These are phyloP conservation scores for Wickerhamiella qilinensis DNA, from an alignment of 805 yeast genomes.

Conservation along the genomic window DNA sequence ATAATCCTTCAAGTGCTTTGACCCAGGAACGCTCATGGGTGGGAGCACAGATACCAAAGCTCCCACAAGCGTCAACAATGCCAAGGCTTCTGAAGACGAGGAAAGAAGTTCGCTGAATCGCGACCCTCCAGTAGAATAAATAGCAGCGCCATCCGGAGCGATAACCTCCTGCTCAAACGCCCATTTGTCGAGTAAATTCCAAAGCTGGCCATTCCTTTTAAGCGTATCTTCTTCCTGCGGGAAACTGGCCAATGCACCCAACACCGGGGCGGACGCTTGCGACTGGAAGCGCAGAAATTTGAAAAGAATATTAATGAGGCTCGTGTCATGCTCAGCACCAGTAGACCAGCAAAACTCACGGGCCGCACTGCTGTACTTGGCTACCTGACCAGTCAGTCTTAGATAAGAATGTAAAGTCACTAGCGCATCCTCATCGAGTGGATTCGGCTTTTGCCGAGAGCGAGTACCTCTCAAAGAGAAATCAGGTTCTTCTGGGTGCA, in stretches of 20 bases:
- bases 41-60: slow-evolving; percentile 17
- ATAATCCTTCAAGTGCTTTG: slow-evolving; percentile 24
- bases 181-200: slow-evolving; percentile 62
- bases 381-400: slow-evolving; percentile 42
- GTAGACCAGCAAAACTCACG: slow-evolving; percentile 17
- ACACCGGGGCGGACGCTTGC: slow-evolving; percentile 5
- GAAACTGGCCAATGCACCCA: slow-evolving; percentile 23
- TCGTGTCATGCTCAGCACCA: background rate
- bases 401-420: slow-evolving; percentile 60
- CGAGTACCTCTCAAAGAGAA: too few relatives aligned
- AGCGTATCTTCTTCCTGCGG: slow-evolving; percentile 26
- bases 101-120: slow-evolving; percentile 32
- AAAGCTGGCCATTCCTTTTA: slow-evolving; percentile 32
- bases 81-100: slow-evolving; percentile 38
- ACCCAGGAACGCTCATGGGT: slow-evolving; percentile 1
- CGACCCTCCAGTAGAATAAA: slow-evolving; percentile 24
- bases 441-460: too few relatives aligned
- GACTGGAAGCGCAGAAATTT: slow-evolving; percentile 4
- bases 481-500: too few relatives aligned
- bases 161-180: slow-evolving; percentile 29
- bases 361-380: slow-evolving; percentile 26
- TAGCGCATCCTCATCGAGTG: slow-evolving; percentile 66
- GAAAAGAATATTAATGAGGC: slow-evolving; percentile 3
- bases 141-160: slow-evolving; percentile 16
- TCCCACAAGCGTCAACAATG: slow-evolving; percentile 42